A percentile compares a stretch with the other conserved stretches of the same genome.
Conservation (phyloP, 192 early-diverging fungal genomes). For the Coemansia sp. region DNA sequence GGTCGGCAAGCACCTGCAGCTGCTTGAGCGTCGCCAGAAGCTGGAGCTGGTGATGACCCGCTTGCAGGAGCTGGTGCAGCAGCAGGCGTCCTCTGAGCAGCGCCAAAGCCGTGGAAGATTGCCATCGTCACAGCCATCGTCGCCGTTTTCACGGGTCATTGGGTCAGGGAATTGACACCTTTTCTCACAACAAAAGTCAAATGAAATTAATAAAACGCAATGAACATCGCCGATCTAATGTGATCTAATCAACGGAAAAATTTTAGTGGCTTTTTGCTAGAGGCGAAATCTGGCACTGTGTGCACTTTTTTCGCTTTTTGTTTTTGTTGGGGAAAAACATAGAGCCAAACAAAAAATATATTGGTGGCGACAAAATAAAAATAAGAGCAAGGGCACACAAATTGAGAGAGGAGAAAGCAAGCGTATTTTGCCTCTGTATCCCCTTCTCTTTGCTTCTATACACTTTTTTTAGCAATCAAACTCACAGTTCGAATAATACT, state of each 20-base stretch:
- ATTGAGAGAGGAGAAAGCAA: not conserved
- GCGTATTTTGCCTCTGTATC: not conserved
- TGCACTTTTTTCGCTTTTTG: not conserved
- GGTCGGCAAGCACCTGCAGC: slow-evolving; percentile 78
- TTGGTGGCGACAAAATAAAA: not conserved
- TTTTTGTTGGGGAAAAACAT: slow-evolving; percentile 6
- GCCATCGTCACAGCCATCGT: not conserved
- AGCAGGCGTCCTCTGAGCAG: slow-evolving; percentile 32
- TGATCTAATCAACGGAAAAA: slow-evolving; percentile 16
- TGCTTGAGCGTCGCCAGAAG: slow-evolving; percentile 81
- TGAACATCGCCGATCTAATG: not conserved
- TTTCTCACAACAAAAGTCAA: not conserved
- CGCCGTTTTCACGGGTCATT: slow-evolving; percentile 3
- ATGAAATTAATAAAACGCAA: not conserved
- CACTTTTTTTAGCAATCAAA: slow-evolving; percentile 5
- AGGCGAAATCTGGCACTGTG: not conserved
- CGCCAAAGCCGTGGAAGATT: slow-evolving; percentile 5
- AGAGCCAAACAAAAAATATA: not conserved
- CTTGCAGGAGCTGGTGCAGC: slow-evolving; percentile 44
- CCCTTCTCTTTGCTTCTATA: slow-evolving; percentile 8
- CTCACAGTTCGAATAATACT: slow-evolving; percentile 12
- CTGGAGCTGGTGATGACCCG: slow-evolving; percentile 74
- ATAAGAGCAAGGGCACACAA: not conserved
- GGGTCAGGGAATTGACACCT: not conserved
- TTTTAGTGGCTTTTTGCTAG: slow-evolving; percentile 11